Evolutionary conservation across 371 early-diverging fungal species (phyloP), one percentile per base, ranked within the genome.

Genomic region (Scutellospora calospora): DNA sequence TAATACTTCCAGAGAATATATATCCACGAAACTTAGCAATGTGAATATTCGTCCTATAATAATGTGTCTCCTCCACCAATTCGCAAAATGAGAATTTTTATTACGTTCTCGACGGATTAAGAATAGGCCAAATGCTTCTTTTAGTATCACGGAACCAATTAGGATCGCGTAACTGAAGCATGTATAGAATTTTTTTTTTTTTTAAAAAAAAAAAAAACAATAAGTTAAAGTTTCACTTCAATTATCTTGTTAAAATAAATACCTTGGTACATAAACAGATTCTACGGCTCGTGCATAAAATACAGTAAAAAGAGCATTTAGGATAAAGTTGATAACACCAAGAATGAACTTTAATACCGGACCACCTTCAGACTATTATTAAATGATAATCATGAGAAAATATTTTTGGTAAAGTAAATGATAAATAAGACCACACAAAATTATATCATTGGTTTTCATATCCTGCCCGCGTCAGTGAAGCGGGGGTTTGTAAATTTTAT

Each of bases 1-100:
- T 12, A 72, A 29, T 16, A 72, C 16, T 38, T 29, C 49, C 20
- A 72, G 18, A 20, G 72, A 72, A 52, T 72, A 72, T 29, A 72
- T 52, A 52, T 72, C 72, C 20, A 72, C 72, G 16, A 20, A 27
- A 8, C 51, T 51, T 52, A 72, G 18, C 27, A 45, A 29, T 18
- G 27, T 72, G 33, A 72, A 72, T 29, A 72, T 29, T 18, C 22
- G 14, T 29, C 27, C 51, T 16, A 51, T 29, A 22, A 9, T 22
- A 51, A 16, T 5, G 22, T 72, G 49, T 29, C 25, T 52, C 14
- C 18, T 52, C 22, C 33, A 49, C 72, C 72, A 72, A 57, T 57
- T 57, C 1, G 8, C 11, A 57, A 57, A 57, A 5, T 0, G 0
- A 22, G 1, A n/a, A 22, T 57, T 57, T 16, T 9, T 57, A 22